Evolutionary conservation across 176 grass and related monocot genomes (phyloP).

Genomic region (Oryza coarctata): DNA sequence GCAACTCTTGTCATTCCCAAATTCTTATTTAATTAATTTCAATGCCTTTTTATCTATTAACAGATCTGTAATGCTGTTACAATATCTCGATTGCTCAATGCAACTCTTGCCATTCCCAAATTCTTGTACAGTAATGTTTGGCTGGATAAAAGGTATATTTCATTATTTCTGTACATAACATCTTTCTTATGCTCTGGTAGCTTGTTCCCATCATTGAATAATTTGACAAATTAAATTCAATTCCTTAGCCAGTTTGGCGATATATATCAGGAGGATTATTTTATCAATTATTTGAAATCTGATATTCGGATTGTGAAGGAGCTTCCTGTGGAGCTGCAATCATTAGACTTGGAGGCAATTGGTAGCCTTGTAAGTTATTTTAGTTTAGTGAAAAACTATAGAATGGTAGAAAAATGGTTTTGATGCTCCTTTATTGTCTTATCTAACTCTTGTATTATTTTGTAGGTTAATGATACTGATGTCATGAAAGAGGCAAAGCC

Average conservation of each 20-base stretch:
- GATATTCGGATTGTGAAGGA: conserved; percentile 88
- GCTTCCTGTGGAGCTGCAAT: conserved; percentile 77
- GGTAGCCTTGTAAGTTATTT: conserved; percentile 83
- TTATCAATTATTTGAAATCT: conserved; percentile 91
- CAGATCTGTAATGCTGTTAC: conserved; percentile 99
- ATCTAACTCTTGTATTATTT: conserved; percentile 33
- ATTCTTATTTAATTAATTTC: conserved; percentile 30
- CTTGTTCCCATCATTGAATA: conserved; percentile 7
- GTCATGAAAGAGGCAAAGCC: conserved; percentile 96
- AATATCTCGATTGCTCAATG: conserved; percentile 72
- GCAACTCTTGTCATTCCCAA: no score
- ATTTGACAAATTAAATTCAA: conserved; percentile 58
- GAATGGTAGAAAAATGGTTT: neutral
- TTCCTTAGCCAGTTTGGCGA: conserved; percentile 93
- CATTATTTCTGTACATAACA: neutral
- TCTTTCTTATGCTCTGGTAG: conserved; percentile 4
- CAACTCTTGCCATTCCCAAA: conserved; percentile 90
- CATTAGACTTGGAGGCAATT: conserved; percentile 82
- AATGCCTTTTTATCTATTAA: conserved; percentile 22
- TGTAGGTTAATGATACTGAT: conserved; percentile 88
- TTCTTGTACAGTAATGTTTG: conserved; percentile 96
- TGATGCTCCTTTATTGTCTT: conserved; percentile 25
- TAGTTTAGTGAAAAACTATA: neutral
- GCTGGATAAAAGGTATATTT: conserved; percentile 81
- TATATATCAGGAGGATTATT: conserved; percentile 99